phyloP scores from a whole-genome alignment of 495 filamentous ascomycete genomes.

The Talaromyces proteolyticus region DNA sequence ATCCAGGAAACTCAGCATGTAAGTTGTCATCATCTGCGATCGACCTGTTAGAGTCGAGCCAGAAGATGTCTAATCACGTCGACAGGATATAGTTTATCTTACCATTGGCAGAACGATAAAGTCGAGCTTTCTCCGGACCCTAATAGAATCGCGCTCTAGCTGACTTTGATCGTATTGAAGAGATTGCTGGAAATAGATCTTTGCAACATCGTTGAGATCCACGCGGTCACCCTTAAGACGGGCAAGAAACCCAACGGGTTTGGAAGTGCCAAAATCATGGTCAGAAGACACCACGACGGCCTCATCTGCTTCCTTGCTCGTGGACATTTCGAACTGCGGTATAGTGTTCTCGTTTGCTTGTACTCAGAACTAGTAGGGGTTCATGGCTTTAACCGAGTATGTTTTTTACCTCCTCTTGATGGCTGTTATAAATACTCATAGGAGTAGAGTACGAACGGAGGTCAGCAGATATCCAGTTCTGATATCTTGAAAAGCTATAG shows the following conservation, averaged over 20 bases:
- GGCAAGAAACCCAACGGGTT: not conserved
- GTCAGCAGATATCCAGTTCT: too few species aligned
- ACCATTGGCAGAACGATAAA: conserved; percentile 21
- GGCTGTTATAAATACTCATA: too few species aligned
- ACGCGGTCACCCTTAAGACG: not conserved
- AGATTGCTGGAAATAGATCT: conserved; percentile 19
- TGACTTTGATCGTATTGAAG: conserved; percentile 22
- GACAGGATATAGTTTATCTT: not conserved
- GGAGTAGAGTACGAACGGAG: too few species aligned
- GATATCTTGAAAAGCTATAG: too few species aligned
- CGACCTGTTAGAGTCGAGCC: not conserved
- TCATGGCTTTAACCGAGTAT: not conserved
- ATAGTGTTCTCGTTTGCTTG: not conserved
- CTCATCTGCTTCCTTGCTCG: not conserved
- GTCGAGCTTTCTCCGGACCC: conserved; percentile 15
- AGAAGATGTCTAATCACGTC: too few species aligned
- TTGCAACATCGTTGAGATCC: conserved; percentile 11
- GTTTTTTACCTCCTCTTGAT: too few species aligned
- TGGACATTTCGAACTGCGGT: not conserved
- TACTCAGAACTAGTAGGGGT: not conserved
- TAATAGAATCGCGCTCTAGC: conserved; percentile 17
- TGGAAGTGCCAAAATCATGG: not conserved
- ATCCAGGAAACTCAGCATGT: conserved; percentile 24
- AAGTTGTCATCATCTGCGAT: conserved; percentile 20
- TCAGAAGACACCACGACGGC: not conserved